Base-by-base conservation (phyloP, 1,284 basidiomycete genomes). In the Vanrija sp. region DNA sequence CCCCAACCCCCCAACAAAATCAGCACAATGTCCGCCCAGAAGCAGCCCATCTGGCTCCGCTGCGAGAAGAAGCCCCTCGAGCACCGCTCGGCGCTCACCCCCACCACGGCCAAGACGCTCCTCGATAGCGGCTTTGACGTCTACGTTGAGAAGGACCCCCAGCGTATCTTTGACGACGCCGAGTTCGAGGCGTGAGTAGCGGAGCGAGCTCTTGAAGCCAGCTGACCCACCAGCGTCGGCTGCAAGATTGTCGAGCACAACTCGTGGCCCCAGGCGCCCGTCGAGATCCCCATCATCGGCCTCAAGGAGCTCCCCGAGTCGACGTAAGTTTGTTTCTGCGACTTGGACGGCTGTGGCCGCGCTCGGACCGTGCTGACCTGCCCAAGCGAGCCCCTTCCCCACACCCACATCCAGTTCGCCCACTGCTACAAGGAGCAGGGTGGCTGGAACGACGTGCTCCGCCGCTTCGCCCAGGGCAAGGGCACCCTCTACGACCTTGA, bases 371-470 rank as follows among this genome's bases (percentile, higher is more conserved):
- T 15, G 5, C 23, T 51, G 38, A 52, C 55, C n/a, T 12, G n/a
- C 39, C 21, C 1, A 51, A 76, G 74, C 43, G 85, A 86, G 43
- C 88, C 93, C 18, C 80, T 97, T 18, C 85, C 83, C 12, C 93
- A 97, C 79, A 94, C 90, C 9, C 96, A 99, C 78, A 95, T 99
- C 75, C 94, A 98, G 74, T 99, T 98, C 67, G 95, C 94, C 3
- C 96, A 98, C 78, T 98, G 95, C 79, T 99, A 92, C 84, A 99
- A 99, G 80, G 80, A 86, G 49, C 96, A 99, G 77, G 91, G 83
- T 1, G 96, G 96, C 40, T 98, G 96, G 95, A 83, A 85, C 16
- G 81, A 86, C 49, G 86, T 98, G 26, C 85, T 99, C 43, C 81
- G 84, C 28, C 88, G 96, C 43, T 99, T 98, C 82, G 81, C 85